Conservation (phyloP, 352 stramenopile species). For the Elongisporangium undulatum region DNA sequence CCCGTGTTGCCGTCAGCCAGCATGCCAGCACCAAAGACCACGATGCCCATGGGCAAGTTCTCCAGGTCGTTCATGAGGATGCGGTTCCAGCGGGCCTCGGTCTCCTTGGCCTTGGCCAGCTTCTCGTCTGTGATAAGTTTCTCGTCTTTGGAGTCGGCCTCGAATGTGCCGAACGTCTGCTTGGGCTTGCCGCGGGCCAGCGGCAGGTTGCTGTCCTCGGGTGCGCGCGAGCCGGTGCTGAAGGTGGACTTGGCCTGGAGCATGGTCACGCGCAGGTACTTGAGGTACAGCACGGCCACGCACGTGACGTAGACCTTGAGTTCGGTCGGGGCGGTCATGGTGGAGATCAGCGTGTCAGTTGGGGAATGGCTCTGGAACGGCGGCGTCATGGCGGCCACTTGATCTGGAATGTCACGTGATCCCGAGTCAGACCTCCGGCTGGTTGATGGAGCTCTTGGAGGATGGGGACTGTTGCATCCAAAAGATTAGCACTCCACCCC, state of each 20-base stretch:
- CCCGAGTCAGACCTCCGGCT: not conserved
- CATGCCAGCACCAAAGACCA: constrained; percentile 38
- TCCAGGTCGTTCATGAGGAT: constrained; percentile 64
- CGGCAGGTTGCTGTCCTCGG: constrained; percentile 3
- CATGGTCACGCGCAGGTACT: constrained; percentile 3
- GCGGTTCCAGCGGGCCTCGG: constrained; percentile 29
- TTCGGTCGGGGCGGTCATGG: not conserved
- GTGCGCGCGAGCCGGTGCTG: constrained; percentile 1
- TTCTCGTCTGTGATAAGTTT: constrained; percentile 12
- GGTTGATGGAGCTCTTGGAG: not conserved
- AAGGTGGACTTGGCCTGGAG: constrained; percentile 3
- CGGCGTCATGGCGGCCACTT: not conserved
- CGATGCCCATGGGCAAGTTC: constrained; percentile 41
- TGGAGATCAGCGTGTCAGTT: not conserved
- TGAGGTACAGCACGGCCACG: constrained; percentile 2
- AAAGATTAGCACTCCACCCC: not conserved
- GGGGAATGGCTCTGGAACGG: not conserved
- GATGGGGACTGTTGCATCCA: not conserved
- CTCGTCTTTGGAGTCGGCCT: constrained; percentile 8
- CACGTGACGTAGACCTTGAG: constrained; percentile 4
- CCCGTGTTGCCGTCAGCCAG: constrained; percentile 20
- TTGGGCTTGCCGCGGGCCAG: constrained; percentile 3
- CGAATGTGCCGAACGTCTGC: not conserved
- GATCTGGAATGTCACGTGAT: not conserved
- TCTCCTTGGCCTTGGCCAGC: constrained; percentile 13